phyloP scores from a whole-genome alignment of 345 rosid genomes.

The thale cress (Arabidopsis thaliana) region DNA sequence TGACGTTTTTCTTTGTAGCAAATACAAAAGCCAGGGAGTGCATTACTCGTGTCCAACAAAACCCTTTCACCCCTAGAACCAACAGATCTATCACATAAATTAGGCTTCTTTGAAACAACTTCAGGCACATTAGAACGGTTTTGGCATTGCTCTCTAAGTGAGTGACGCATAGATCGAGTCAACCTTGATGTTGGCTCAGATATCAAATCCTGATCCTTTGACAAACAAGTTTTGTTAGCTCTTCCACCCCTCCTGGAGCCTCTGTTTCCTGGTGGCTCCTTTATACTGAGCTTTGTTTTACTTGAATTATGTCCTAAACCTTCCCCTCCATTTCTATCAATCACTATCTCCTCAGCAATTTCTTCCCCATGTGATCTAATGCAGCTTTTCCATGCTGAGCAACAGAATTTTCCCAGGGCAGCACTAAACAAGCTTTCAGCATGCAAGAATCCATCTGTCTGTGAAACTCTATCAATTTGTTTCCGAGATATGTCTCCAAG shows the following conservation, averaged over 20 bases:
- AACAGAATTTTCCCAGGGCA: conserved; percentile 66
- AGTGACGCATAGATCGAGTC: conserved; percentile 77
- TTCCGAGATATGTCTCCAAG: conserved; percentile 72
- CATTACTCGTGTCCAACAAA: conserved; percentile 43
- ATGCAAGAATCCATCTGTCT: conserved; percentile 51
- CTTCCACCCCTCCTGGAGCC: conserved; percentile 56
- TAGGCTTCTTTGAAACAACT: conserved; percentile 40
- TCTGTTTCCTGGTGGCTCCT: conserved; percentile 44
- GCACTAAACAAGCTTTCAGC: conserved; percentile 68
- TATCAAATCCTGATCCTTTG: conserved; percentile 52
- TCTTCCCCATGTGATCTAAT: conserved; percentile 50
- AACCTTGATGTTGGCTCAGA: conserved; percentile 55
- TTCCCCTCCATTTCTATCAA: conserved; percentile 31
- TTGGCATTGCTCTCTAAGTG: conserved; percentile 54
- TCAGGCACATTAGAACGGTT: conserved; percentile 44
- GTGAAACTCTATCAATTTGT: conserved; percentile 41
- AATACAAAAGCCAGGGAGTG: conserved; percentile 51
- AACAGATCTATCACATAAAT: conserved; percentile 36
- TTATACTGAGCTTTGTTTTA: conserved; percentile 35
- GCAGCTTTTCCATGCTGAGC: conserved; percentile 63
- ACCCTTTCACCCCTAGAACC: conserved; percentile 36
- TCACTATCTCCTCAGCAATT: conserved; percentile 20
- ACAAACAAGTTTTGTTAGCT: conserved; percentile 46
- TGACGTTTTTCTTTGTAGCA: conserved; percentile 65
- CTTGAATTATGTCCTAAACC: conserved; percentile 27